A percentile compares a stretch with the other conserved stretches of the same genome.
Evolutionary conservation across 495 filamentous ascomycete genomes (phyloP).

Genomic region (Coniosporium apollinis): DNA sequence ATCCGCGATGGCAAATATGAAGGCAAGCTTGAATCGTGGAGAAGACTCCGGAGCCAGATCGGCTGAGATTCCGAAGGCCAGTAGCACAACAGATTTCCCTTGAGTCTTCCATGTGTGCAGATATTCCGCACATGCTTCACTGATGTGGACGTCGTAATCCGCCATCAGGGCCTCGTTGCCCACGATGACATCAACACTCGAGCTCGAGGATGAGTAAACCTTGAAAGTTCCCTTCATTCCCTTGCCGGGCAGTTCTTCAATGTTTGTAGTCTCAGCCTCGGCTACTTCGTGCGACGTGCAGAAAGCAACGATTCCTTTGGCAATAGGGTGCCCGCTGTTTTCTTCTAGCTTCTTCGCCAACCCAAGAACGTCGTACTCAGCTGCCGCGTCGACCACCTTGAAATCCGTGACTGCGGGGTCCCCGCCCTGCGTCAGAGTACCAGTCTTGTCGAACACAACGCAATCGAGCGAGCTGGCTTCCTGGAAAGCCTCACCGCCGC

Average conservation of each 20-base stretch:
- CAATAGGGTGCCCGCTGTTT: constrained; percentile 74
- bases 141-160: constrained; percentile 15
- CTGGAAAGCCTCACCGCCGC: constrained; percentile 92
- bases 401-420: constrained; percentile 65
- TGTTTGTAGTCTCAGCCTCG: constrained; percentile 27
- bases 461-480: constrained; percentile 75
- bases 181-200: constrained; percentile 42
- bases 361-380: constrained; percentile 28
- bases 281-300: constrained; percentile 24
- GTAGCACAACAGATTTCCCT: constrained; percentile 20
- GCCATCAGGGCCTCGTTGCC: constrained; percentile 68
- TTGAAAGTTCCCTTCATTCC: constrained; percentile 59
- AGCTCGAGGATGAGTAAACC: constrained; percentile 15
- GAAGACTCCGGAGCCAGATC: neutral
- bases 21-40: constrained; percentile 15
- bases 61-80: constrained; percentile 5
- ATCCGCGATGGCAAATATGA: constrained; percentile 32
- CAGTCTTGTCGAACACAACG: constrained; percentile 93
- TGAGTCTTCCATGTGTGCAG: constrained; percentile 19
- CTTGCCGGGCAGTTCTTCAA: constrained; percentile 65
- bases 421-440: constrained; percentile 75
- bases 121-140: neutral
- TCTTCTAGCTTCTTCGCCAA: constrained; percentile 56
- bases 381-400: constrained; percentile 30
- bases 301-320: constrained; percentile 55